phyloP scores from a whole-genome alignment of 306 rosid genomes.

The Citrullus amarus region DNA sequence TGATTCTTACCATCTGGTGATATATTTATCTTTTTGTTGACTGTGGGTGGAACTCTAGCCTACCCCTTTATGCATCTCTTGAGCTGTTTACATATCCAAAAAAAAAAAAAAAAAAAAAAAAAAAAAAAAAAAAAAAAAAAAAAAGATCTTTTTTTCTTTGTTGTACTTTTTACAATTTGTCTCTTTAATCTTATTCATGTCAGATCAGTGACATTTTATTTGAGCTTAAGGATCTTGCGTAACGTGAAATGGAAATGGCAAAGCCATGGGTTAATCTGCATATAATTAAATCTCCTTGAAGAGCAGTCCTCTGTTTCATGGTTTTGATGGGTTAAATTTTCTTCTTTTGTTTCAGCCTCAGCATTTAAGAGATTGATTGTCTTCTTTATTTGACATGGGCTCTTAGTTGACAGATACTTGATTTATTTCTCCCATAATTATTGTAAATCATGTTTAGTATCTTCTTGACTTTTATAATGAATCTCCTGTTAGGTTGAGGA shows the following conservation, averaged over 20 bases:
- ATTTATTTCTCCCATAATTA: background rate
- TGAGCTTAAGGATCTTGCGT: background rate
- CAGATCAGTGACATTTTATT: background rate
- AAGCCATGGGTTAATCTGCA: background rate
- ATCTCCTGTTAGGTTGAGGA: conserved; percentile 56
- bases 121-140: background rate
- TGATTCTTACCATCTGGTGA: background rate
- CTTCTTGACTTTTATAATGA: background rate
- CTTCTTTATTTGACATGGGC: background rate
- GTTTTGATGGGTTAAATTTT: background rate
- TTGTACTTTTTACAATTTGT: background rate
- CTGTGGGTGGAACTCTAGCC: background rate
- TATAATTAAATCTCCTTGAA: background rate
- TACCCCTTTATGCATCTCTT: background rate
- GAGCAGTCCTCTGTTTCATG: background rate
- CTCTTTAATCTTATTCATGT: background rate
- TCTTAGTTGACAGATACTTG: background rate
- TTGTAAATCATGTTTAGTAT: background rate
- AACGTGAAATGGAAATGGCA: background rate
- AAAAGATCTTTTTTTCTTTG: background rate
- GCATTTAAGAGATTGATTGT: background rate
- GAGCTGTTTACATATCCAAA: background rate
- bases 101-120: background rate
- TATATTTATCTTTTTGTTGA: background rate
- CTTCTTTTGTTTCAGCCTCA: background rate